phyloP scores from a whole-genome alignment of 805 yeast genomes.

The Yamadazyma akitaensis region DNA sequence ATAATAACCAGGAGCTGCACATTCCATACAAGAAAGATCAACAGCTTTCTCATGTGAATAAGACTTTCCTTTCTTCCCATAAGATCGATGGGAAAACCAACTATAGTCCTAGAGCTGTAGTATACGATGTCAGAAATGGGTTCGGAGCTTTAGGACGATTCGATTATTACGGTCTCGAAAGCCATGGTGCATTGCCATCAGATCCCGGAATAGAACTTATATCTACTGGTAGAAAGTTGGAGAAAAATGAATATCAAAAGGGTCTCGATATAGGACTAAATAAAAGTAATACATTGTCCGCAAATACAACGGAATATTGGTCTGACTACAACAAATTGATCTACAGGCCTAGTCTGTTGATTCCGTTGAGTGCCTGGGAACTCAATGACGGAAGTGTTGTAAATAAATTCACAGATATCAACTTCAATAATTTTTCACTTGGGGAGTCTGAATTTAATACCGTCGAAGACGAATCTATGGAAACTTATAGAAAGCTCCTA shows the following conservation, averaged over 20 bases:
- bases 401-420: constrained; percentile 28
- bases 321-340: constrained; percentile 72
- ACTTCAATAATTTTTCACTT: constrained; percentile 46
- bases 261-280: constrained; percentile 52
- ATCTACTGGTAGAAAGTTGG: constrained; percentile 34
- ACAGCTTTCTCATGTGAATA: constrained; percentile 47
- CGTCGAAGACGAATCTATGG: constrained; percentile 32
- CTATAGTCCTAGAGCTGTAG: constrained; percentile 73
- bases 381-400: constrained; percentile 20
- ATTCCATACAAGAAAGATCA: constrained; percentile 48
- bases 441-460: constrained; percentile 62
- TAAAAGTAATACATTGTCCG: constrained; percentile 28
- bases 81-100: constrained; percentile 30
- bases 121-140: constrained; percentile 82
- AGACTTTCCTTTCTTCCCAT: constrained; percentile 33
- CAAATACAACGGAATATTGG: constrained; percentile 61
- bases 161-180: constrained; percentile 39
- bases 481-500: constrained; percentile 57
- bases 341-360: constrained; percentile 57
- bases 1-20: constrained; percentile 72
- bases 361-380: constrained; percentile 59
- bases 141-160: constrained; percentile 62
- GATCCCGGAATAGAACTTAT: constrained; percentile 16
- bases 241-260: constrained; percentile 58
- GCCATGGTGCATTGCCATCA: not conserved